These are phyloP conservation scores for Fibroporia radiculosa DNA, from an alignment of 768 basidiomycete species.

Conservation along the genomic window DNA sequence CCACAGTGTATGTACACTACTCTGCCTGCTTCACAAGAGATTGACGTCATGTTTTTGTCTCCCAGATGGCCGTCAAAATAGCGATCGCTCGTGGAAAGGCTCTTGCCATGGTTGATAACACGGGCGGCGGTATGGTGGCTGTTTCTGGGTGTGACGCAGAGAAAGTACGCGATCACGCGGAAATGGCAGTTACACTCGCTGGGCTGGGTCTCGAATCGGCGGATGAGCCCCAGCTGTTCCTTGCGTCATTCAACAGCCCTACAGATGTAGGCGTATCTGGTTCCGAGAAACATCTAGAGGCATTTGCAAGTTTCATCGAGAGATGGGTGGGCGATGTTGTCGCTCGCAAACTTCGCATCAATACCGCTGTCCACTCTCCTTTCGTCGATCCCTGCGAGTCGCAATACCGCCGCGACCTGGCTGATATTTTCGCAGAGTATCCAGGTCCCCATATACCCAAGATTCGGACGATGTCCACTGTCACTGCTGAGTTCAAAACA, in stretches of 20 bases:
- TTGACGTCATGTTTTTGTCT: no score
- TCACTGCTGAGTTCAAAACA: slow-evolving; percentile 20
- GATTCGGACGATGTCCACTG: slow-evolving; percentile 30
- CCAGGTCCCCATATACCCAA: slow-evolving; percentile 21
- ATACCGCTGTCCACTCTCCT: slow-evolving; percentile 30
- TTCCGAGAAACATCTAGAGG: slow-evolving; percentile 10
- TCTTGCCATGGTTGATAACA: slow-evolving; percentile 25
- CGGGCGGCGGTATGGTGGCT: slow-evolving; percentile 37
- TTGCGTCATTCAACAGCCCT: slow-evolving; percentile 35
- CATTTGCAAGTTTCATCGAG: slow-evolving; percentile 21
- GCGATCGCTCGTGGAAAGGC: slow-evolving; percentile 35
- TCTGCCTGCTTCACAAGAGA: no score
- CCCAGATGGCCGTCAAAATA: slow-evolving; percentile 34
- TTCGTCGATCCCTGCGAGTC: slow-evolving; percentile 30
- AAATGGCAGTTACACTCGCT: background rate
- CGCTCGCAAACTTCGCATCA: slow-evolving; percentile 29
- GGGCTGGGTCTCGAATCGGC: slow-evolving; percentile 25
- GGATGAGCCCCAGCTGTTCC: slow-evolving; percentile 24
- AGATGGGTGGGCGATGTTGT: slow-evolving; percentile 19
- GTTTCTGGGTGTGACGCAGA: slow-evolving; percentile 25
- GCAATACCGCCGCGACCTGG: slow-evolving; percentile 21
- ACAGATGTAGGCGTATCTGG: slow-evolving; percentile 33
- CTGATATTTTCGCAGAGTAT: slow-evolving; percentile 27
- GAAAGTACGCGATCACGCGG: slow-evolving; percentile 21
- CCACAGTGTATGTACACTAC: no score